Evolutionary conservation across 148 eudicot genomes (phyloP).

Genomic region (Hydrangea macrophylla): DNA sequence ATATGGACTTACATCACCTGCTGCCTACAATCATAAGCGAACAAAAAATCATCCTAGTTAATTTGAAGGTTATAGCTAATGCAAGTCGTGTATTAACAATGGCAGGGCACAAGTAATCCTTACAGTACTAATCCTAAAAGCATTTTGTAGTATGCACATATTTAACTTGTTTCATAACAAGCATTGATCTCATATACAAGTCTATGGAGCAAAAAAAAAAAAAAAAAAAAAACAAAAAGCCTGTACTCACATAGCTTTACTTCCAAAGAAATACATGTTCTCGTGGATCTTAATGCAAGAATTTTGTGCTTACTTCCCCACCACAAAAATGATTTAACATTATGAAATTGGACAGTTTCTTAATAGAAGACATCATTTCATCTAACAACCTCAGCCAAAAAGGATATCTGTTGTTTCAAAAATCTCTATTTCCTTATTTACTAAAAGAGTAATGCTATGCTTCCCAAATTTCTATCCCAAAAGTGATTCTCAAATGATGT

Average conservation of each 20-base stretch:
- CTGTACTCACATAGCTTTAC: too few species aligned
- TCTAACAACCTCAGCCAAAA: too few species aligned
- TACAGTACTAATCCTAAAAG: too few species aligned
- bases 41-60: conserved; percentile 4
- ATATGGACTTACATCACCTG: conserved; percentile 71
- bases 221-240: too few species aligned
- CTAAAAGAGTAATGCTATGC: too few species aligned
- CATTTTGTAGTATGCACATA: too few species aligned
- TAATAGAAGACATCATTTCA: background rate
- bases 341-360: too few species aligned
- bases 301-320: background rate
- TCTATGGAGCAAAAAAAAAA: too few species aligned
- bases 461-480: too few species aligned
- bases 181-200: background rate
- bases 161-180: background rate
- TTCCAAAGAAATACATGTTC: background rate
- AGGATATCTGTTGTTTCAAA: too few species aligned
- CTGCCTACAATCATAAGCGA: conserved; percentile 49
- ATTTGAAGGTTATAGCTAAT: conserved; percentile 1
- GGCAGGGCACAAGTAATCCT: background rate
- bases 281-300: background rate
- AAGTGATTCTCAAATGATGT: too few species aligned
- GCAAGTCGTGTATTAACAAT: background rate
- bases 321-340: background rate
- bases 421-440: too few species aligned